phyloP scores from a whole-genome alignment of 169 alveolate species.

The Eimeria tenella region DNA sequence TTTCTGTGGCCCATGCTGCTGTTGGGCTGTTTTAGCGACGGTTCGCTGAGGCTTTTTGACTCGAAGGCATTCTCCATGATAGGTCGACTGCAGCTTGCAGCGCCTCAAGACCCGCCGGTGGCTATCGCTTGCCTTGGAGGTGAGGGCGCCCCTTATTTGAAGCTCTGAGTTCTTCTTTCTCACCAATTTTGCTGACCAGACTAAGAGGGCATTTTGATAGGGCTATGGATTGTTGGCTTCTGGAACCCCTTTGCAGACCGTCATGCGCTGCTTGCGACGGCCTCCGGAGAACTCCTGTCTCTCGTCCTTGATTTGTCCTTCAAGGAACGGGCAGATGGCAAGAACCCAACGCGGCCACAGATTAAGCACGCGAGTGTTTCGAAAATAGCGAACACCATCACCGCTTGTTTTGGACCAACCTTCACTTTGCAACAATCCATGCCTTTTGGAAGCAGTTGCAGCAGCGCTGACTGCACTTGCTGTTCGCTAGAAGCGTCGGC shows the following conservation, averaged over 20 bases:
- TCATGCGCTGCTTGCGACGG: slow-evolving; percentile 77
- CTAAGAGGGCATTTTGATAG: too few species aligned
- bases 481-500: not conserved
- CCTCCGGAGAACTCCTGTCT: slow-evolving; percentile 71
- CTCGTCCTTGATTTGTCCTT: slow-evolving; percentile 39
- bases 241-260: slow-evolving; percentile 43
- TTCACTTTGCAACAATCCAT: slow-evolving; percentile 9
- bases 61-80: slow-evolving; percentile 9
- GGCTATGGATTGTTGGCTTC: not conserved
- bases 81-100: slow-evolving; percentile 69
- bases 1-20: slow-evolving; percentile 53
- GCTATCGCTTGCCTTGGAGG: slow-evolving; percentile 63
- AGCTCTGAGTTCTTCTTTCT: not conserved
- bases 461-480: slow-evolving; percentile 4
- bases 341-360: not conserved
- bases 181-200: not conserved
- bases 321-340: not conserved
- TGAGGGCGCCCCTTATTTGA: not conserved
- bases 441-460: slow-evolving; percentile 31
- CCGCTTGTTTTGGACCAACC: slow-evolving; percentile 61
- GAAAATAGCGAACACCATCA: slow-evolving; percentile 36
- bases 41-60: slow-evolving; percentile 70
- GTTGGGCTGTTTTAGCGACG: slow-evolving; percentile 59
- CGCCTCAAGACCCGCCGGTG: slow-evolving; percentile 54
- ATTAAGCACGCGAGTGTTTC: slow-evolving; percentile 78